phyloP scores from a whole-genome alignment of 2,329 filamentous ascomycete genomes.

The Aquanectria penicillioides region DNA sequence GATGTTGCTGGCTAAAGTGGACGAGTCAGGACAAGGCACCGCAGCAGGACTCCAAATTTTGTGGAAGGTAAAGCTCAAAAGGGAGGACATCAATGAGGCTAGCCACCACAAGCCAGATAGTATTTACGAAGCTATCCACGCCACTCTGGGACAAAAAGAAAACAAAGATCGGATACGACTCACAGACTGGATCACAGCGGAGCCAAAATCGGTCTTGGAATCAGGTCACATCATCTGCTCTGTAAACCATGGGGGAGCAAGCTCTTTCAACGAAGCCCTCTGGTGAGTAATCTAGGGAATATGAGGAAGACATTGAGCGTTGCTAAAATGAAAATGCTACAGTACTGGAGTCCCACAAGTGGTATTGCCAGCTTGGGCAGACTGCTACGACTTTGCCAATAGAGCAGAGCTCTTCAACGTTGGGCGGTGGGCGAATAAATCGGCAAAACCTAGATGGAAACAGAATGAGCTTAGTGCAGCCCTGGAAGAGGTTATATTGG shows the following conservation, averaged over 20 bases:
- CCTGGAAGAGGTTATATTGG: slow-evolving; percentile 7
- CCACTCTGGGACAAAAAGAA: not conserved
- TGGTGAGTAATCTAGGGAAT: not conserved
- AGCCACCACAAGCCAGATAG: not conserved
- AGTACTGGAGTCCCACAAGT: slow-evolving; percentile 22
- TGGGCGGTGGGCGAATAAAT: slow-evolving; percentile 19
- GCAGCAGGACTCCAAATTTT: not conserved
- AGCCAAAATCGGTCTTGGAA: slow-evolving; percentile 20
- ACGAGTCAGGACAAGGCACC: not conserved
- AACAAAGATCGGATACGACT: slow-evolving; percentile 6
- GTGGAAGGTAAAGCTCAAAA: slow-evolving; percentile 13
- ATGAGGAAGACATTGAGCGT: not conserved
- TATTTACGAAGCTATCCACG: not conserved
- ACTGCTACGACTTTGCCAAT: slow-evolving; percentile 23
- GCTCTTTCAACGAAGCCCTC: slow-evolving; percentile 8
- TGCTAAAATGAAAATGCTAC: not conserved
- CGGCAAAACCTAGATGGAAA: slow-evolving; percentile 9
- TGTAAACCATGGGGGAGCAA: slow-evolving; percentile 22
- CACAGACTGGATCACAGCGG: slow-evolving; percentile 10
- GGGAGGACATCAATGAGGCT: not conserved
- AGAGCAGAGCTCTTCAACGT: slow-evolving; percentile 13
- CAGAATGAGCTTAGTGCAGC: not conserved
- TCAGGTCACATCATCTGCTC: slow-evolving; percentile 18
- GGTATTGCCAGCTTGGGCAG: slow-evolving; percentile 18
- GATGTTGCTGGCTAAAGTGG: not conserved